Evolutionary conservation across 106 monocot genomes (phyloP).

Genomic region (Dioscorea dumetorum): DNA sequence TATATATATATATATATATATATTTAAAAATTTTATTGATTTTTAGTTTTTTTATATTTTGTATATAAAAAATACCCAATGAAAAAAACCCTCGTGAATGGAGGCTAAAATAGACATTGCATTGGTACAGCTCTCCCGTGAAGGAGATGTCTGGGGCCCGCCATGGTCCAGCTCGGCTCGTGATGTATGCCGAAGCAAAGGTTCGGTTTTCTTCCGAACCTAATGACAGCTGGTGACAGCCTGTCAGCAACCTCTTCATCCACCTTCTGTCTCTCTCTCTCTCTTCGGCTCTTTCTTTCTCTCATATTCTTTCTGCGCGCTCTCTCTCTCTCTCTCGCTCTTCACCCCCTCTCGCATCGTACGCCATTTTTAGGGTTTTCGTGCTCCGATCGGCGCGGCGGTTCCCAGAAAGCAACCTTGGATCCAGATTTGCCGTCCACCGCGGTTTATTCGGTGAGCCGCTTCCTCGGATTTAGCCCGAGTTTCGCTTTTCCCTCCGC

Average conservation of each 20-base stretch:
- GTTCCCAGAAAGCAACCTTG: background rate
- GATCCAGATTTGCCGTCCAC: background rate
- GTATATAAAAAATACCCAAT: too few relatives aligned
- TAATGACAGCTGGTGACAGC: constrained; percentile 43
- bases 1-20: too few relatives aligned
- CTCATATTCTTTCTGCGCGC: constrained; percentile 3
- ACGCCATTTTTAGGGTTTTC: background rate
- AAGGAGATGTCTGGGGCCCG: background rate
- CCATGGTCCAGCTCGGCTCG: constrained; percentile 30
- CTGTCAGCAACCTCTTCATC: constrained; percentile 35
- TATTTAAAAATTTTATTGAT: background rate
- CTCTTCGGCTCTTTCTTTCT: background rate
- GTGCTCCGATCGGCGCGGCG: background rate
- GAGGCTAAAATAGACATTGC: background rate
- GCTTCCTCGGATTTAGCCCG: too few relatives aligned
- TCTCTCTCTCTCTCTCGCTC: constrained; percentile 1
- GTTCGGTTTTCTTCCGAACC: constrained; percentile 11
- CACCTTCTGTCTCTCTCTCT: constrained; percentile 2
- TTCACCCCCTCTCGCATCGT: background rate
- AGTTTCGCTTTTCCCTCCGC: background rate
- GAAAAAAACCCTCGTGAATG: too few relatives aligned
- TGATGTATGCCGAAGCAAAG: background rate
- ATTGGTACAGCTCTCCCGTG: background rate
- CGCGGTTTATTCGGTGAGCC: background rate
- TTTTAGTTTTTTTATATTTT: background rate